A percentile compares a stretch with the other conserved stretches of the same genome.
Conservation (phyloP, 805 yeast genomes). For the Lipomyces yamanashiensis region DNA sequence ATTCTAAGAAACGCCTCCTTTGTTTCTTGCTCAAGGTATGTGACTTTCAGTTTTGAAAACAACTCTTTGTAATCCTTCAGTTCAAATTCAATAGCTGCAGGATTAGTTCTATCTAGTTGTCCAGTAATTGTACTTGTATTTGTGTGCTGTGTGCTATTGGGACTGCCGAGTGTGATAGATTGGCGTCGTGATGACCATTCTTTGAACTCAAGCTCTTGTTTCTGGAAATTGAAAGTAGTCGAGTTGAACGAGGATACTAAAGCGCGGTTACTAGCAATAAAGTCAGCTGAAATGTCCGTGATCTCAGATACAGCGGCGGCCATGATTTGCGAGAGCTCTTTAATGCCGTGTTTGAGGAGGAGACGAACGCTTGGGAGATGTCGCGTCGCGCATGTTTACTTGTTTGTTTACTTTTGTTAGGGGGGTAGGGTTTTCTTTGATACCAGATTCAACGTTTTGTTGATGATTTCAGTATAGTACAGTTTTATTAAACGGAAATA, state of each 20-base stretch:
- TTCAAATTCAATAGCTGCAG: conserved; percentile 39
- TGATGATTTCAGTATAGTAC: not conserved
- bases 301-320: not conserved
- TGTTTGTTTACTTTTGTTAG: conserved; percentile 12
- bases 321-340: not conserved
- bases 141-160: conserved; percentile 6
- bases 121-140: not conserved
- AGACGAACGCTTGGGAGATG: not conserved
- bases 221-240: conserved; percentile 8
- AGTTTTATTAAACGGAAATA: too few relatives aligned
- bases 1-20: conserved; percentile 66
- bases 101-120: conserved; percentile 33
- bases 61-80: conserved; percentile 46
- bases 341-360: not conserved
- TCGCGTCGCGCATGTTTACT: not conserved
- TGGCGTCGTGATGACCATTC: conserved; percentile 20
- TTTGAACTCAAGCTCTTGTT: conserved; percentile 23
- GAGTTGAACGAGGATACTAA: conserved; percentile 4
- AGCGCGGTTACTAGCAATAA: not conserved
- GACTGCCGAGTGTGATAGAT: conserved; percentile 14
- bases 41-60: conserved; percentile 62
- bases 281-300: conserved; percentile 2
- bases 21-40: conserved; percentile 72
- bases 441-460: not conserved
- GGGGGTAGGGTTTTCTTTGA: not conserved